Evolutionary conservation across 2,329 filamentous ascomycete genomes (phyloP).

Genomic region (Tolypocladium sp.): DNA sequence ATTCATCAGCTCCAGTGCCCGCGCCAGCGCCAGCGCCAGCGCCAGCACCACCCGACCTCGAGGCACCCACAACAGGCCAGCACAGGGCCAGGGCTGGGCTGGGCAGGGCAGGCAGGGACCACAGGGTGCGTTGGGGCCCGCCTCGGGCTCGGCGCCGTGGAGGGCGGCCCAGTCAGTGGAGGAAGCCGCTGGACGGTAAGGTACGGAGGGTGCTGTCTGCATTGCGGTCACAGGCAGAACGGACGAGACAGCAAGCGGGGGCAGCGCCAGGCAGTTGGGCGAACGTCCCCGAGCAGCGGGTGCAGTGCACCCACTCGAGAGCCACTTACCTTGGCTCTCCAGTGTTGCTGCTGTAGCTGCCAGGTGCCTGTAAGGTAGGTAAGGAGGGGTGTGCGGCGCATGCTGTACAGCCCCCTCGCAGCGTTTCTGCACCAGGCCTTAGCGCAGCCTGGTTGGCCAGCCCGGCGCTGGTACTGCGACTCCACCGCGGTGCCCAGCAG

Average conservation of each 20-base stretch:
- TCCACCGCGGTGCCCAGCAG: no score
- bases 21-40: background rate
- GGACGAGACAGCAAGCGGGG: background rate
- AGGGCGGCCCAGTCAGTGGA: no score
- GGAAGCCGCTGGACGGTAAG: no score
- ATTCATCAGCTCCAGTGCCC: background rate
- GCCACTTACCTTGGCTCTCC: background rate
- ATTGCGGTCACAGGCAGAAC: no score
- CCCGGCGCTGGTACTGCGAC: background rate
- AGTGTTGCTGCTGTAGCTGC: background rate
- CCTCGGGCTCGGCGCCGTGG: background rate
- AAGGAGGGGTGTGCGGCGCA: background rate
- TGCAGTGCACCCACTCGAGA: no score
- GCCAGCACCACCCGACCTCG: background rate
- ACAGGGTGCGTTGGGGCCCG: background rate
- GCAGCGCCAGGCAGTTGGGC: background rate
- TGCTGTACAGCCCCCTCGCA: background rate
- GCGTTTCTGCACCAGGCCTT: background rate
- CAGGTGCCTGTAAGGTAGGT: background rate
- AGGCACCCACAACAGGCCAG: background rate
- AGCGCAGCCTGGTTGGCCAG: background rate
- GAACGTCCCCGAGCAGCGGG: background rate
- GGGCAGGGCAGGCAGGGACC: background rate
- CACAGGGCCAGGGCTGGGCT: background rate
- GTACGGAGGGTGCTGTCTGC: no score